Percentiles rank a stretch among this genome's conserved stretches.
These are phyloP conservation scores for Leucocoprinus leucothites DNA, from an alignment of 768 basidiomycete genomes.

Conservation along the genomic window DNA sequence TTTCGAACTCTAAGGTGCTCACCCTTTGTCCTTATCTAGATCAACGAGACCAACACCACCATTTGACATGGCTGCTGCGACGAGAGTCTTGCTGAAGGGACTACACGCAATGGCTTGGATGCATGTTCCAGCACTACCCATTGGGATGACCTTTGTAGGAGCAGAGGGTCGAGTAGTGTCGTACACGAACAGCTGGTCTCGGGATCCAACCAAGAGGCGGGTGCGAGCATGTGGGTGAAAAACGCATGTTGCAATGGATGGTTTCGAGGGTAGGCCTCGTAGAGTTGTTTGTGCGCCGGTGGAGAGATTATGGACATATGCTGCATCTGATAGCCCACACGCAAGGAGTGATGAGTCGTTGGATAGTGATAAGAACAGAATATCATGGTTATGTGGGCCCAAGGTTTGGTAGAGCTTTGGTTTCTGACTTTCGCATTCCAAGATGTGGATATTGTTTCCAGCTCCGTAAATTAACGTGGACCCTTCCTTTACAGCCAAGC, in stretches of 20 bases:
- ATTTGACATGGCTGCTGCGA: conserved; percentile 51
- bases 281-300: conserved; percentile 52
- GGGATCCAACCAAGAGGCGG: conserved; percentile 52
- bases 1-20: conserved; percentile 17
- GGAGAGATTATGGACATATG: conserved; percentile 59
- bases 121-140: conserved; percentile 46
- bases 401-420: conserved; percentile 45
- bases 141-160: conserved; percentile 48
- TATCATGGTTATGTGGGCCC: conserved; percentile 43
- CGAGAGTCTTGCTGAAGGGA: conserved; percentile 74
- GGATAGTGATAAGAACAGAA: conserved; percentile 57
- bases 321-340: conserved; percentile 46
- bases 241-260: conserved; percentile 42
- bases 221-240: conserved; percentile 68
- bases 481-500: conserved; percentile 32
- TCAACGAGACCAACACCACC: conserved; percentile 63
- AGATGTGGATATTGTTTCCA: conserved; percentile 42
- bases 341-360: conserved; percentile 57
- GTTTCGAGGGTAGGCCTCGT: conserved; percentile 42
- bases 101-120: conserved; percentile 59
- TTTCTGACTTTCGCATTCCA: conserved; percentile 40
- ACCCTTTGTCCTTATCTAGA: conserved; percentile 76
- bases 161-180: conserved; percentile 57
- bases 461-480: conserved; percentile 45
- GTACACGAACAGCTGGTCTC: conserved; percentile 54